Base-by-base conservation (phyloP, 108 stramenopile genomes). In the Craspedostauros australis region DNA sequence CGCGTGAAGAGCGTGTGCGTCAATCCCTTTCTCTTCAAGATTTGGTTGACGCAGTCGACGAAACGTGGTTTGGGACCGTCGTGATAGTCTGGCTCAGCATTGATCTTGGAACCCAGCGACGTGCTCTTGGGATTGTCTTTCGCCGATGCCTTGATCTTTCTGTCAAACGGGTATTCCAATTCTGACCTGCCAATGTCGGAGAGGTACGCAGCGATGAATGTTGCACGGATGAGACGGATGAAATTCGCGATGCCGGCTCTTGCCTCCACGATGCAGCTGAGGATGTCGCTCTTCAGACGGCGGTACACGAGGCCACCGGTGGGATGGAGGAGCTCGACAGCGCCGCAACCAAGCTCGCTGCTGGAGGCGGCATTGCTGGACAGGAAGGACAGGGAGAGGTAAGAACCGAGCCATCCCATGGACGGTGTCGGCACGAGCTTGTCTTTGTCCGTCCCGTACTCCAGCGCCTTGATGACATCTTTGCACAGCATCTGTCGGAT, bases 391-490 rank as follows among this genome's bases (percentile, higher is more conserved):
- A 70, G 64, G 0, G 84, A 85, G 26, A 85, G 68, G 46, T 76
- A 70, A 9, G 90, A 92, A 39, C 90, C 90, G 43, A 76, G 52
- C 90, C 90, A 92, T 28, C 83, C 83, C 72, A 80, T 66, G 2
- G 80, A 82, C n/a, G 90, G 90, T 8, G 72, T 45, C 6, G 84
- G 81, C 2, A 79, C 70, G 40, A 34, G 22, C 37, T 59, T 76
- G 31, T 82, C 83, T 16, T 75, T 73, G 25, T 67, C 71, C 0
- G 63, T 62, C 12, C 66, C 69, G 3, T 86, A 76, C 46, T 92
- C 90, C 30, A 92, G 39, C 1, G 70, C 68, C 46, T 86, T 81
- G 2, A 87, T 58, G 20, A 71, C 51, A 65, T 92, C 90, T 44
- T 66, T 60, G 0, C 59, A 54, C 26, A 84, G 66, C 5, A 92